These are phyloP conservation scores for Hyphodiscus hymeniophilus DNA, from an alignment of 495 filamentous ascomycete genomes.

Conservation along the genomic window DNA sequence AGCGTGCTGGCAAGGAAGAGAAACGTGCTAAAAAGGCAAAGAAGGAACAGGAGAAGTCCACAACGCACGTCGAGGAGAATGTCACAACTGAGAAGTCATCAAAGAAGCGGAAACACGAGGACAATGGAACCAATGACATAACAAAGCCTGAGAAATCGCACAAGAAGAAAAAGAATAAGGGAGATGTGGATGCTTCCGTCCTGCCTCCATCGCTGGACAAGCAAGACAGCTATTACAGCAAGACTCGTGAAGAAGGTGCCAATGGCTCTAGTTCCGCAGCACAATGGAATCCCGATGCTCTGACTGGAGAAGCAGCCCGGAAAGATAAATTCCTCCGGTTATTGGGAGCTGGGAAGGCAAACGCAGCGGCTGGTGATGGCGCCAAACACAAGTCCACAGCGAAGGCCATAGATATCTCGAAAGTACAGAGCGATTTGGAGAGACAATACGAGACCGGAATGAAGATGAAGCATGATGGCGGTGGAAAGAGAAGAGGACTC, in stretches of 20 bases:
- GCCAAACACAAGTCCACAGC: neutral
- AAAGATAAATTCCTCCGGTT: conserved; percentile 50
- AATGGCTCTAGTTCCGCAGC: conserved; percentile 10
- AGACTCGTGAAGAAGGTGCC: neutral
- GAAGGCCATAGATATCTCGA: conserved; percentile 18
- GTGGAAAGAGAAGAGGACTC: conserved; percentile 42
- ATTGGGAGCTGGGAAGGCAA: conserved; percentile 39
- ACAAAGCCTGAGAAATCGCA: neutral
- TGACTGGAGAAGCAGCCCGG: conserved; percentile 40
- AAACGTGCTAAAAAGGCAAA: neutral
- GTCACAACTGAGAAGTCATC: neutral
- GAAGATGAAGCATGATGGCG: conserved; percentile 45
- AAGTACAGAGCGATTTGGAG: conserved; percentile 46
- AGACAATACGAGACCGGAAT: conserved; percentile 51
- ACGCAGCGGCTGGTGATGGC: conserved; percentile 2
- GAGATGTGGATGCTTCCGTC: conserved; percentile 8
- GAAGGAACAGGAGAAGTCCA: no score
- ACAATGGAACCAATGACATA: neutral
- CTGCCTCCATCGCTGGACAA: no score
- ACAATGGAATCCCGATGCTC: conserved; percentile 44
- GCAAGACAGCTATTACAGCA: neutral
- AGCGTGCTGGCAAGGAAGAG: neutral
- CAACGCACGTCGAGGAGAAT: neutral
- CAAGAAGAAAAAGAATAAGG: conserved; percentile 4
- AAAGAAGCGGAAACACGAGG: conserved; percentile 10